phyloP scores from a whole-genome alignment of 2,329 filamentous ascomycete genomes.

The Penicillium sp. region DNA sequence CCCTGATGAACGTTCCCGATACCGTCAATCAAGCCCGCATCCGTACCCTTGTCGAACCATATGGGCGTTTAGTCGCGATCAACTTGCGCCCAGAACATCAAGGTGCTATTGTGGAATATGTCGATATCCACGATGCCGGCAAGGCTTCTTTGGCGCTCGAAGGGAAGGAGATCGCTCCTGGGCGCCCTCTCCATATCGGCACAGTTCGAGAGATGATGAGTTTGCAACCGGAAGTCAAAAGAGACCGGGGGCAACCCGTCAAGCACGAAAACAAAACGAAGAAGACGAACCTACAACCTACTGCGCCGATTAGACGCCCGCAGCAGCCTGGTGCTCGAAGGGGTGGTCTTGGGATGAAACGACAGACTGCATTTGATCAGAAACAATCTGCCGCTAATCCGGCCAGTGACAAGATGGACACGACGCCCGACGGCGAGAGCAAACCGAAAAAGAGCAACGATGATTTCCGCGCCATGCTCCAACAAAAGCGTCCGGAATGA shows the following conservation, averaged over 20 bases:
- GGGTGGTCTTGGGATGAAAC: constrained; percentile 45
- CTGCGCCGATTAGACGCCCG: constrained; percentile 39
- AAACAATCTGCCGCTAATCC: background rate
- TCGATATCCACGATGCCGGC: constrained; percentile 60
- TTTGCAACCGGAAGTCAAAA: constrained; percentile 36
- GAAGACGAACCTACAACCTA: constrained; percentile 27
- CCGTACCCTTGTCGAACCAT: constrained; percentile 59
- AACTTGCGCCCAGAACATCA: constrained; percentile 70
- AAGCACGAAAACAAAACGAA: constrained; percentile 30
- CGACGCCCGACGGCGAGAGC: constrained; percentile 23
- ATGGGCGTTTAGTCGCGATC: constrained; percentile 65
- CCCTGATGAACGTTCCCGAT: constrained; percentile 77
- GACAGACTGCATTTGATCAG: constrained; percentile 24
- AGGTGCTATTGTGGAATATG: constrained; percentile 78
- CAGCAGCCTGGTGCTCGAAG: constrained; percentile 36
- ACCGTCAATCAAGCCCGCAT: constrained; percentile 85
- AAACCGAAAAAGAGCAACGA: constrained; percentile 47
- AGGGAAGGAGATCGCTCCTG: constrained; percentile 39
- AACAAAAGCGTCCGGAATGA: constrained; percentile 31
- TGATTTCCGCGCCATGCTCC: constrained; percentile 50
- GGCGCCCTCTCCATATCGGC: constrained; percentile 40
- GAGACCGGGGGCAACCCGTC: constrained; percentile 26
- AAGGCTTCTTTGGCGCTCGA: constrained; percentile 44
- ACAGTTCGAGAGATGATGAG: constrained; percentile 46
- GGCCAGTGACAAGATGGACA: constrained; percentile 19